Evolutionary conservation across 108 stramenopile species (phyloP), one percentile per base, ranked within the genome.

Genomic region (Chaetoceros muelleri): DNA sequence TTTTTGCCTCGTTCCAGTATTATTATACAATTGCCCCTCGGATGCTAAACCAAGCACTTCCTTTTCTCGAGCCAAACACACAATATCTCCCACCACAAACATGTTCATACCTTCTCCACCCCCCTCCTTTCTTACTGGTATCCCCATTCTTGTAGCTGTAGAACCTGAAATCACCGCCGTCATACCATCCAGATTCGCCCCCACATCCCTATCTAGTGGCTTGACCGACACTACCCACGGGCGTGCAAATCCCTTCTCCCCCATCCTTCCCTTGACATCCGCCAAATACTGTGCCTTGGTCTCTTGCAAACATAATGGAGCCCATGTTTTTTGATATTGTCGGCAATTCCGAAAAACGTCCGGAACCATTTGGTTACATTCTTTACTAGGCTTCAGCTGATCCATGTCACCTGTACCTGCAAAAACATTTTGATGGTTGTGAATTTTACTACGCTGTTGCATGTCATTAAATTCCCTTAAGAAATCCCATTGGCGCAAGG

Each of bases 401-500:
- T 28, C 34, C 31, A 16, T 26, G 53, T 45, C 21, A 0, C 22
- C 24, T 13, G 28, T 47, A 49, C 24, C 29, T 13, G 23, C 26
- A 45, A 44, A 27, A 24, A 34, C 57, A 27, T 27, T 30, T 55
- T 65, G 65, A 25, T 21, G 30, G 16, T 53, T 53, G 0, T 34
- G 34, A n/a, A 30, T 48, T 56, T 2, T 1, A 24, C 57, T 23
- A 44, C 21, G 51, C 40, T 25, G 47, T 49, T 47, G n/a, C 57
- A 48, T 24, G 19, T 28, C 52, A 54, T 25, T 5, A 1, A 7
- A 1, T 26, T 46, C 62, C 1, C 48, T 50, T 2, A 87, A 57
- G 59, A 92, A 85, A 61, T 87, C 76, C 90, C 90, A 92, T n/a
- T 75, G 66, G 16, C 80, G 66, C 19, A 92, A 70, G 45, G 77